A percentile compares a stretch with the other conserved stretches of the same genome.
phyloP scores from a whole-genome alignment of 225 moss, liverwort and hornwort genomes.

The Neckera pumila region DNA sequence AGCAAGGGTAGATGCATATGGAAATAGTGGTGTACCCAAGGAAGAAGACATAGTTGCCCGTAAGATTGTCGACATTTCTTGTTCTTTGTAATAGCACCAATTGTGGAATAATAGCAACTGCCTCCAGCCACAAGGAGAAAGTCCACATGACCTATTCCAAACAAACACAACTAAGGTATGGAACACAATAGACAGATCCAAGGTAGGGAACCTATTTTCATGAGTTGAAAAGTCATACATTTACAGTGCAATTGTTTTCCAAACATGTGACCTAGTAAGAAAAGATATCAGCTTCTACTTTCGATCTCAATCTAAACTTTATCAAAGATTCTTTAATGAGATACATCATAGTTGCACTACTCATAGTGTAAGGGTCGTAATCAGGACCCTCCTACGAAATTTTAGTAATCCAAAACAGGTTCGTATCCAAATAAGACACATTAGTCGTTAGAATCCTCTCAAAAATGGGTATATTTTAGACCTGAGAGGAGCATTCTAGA shows the following conservation, averaged over 20 bases:
- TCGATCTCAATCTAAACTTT: background rate
- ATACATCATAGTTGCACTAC: background rate
- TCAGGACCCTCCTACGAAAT: background rate
- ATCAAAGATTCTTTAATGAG: background rate
- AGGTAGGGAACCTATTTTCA: background rate
- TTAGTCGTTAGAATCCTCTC: background rate
- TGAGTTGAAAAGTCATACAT: background rate
- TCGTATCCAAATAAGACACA: background rate
- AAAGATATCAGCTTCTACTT: background rate
- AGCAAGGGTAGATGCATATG: background rate
- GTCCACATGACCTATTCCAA: slow-evolving; percentile 71
- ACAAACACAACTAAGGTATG: background rate
- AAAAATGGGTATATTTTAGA: background rate
- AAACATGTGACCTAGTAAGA: background rate
- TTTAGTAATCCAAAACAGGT: background rate
- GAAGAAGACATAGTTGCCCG: slow-evolving; percentile 91
- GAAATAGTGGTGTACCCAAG: slow-evolving; percentile 46
- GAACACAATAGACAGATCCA: background rate
- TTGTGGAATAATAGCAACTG: slow-evolving; percentile 90
- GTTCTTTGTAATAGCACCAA: slow-evolving; percentile 83
- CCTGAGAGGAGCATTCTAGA: background rate
- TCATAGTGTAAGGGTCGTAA: background rate
- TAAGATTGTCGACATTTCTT: slow-evolving; percentile 82
- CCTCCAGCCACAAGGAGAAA: slow-evolving; percentile 88
- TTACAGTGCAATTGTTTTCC: background rate